Conservation (phyloP, 805 yeast species). For the Komagataella kurtzmanii region DNA sequence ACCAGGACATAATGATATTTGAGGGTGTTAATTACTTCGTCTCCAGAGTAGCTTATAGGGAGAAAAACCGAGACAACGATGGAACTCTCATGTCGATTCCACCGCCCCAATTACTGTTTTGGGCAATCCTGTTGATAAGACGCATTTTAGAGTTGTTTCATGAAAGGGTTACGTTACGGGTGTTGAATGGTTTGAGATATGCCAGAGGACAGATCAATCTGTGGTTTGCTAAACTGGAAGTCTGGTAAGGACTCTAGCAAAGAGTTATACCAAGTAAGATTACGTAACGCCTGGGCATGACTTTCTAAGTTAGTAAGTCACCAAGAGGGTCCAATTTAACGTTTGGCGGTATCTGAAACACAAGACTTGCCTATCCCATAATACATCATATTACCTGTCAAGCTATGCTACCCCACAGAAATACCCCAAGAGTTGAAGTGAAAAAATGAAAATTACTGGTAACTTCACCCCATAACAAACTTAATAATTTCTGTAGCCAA, state of each 20-base stretch:
- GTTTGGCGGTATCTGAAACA: too few species aligned
- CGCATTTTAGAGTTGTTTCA: background rate
- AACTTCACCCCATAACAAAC: background rate
- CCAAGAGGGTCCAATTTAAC: too few species aligned
- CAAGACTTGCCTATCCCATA: too few species aligned
- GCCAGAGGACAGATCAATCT: background rate
- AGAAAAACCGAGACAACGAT: background rate
- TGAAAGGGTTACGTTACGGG: background rate
- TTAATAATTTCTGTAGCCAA: background rate
- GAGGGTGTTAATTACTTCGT: background rate
- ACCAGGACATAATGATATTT: conserved; percentile 64
- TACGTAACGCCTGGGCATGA: too few species aligned
- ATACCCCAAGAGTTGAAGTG: background rate
- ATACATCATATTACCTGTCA: background rate
- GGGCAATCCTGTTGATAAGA: background rate
- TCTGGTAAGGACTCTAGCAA: background rate
- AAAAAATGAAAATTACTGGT: too few species aligned
- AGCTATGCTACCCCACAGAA: background rate
- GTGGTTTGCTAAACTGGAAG: background rate
- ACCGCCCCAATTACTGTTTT: background rate
- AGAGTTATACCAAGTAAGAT: too few species aligned
- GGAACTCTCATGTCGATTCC: background rate
- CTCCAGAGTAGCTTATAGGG: background rate
- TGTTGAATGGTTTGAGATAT: background rate
- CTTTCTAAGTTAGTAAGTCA: too few species aligned